Evolutionary conservation across 169 alveolate species (phyloP).

Genomic region (Plasmodium adleri): DNA sequence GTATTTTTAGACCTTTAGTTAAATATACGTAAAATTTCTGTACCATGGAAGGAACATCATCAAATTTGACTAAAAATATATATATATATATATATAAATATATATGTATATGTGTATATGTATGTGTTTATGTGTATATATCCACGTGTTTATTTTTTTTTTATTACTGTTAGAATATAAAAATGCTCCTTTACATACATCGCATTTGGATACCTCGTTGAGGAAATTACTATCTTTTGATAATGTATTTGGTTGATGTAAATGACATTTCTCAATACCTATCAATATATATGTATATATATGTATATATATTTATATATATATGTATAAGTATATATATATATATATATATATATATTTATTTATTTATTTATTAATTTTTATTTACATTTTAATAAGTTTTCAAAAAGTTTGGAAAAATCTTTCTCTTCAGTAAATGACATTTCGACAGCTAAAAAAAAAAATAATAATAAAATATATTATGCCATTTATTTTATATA

Average conservation of each 20-base stretch:
- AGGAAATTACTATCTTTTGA: neutral
- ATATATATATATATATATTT: too few relatives aligned
- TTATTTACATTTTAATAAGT: constrained; percentile 37
- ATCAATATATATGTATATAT: neutral
- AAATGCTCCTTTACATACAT: constrained; percentile 46
- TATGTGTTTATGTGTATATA: neutral
- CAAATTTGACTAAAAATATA: too few relatives aligned
- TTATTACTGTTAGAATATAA: constrained; percentile 10
- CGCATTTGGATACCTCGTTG: constrained; percentile 13
- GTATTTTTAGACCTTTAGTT: neutral
- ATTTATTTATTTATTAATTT: too few relatives aligned
- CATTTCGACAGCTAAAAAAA: constrained; percentile 40
- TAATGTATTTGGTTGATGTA: neutral
- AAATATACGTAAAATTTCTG: constrained; percentile 26
- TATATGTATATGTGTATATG: too few relatives aligned
- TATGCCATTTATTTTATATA: too few relatives aligned
- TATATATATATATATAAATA: too few relatives aligned
- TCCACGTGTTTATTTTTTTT: too few relatives aligned
- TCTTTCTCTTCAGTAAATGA: constrained; percentile 11
- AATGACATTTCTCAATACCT: constrained; percentile 44
- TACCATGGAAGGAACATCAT: constrained; percentile 14
- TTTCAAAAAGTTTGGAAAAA: neutral
- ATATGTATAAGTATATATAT: too few relatives aligned
- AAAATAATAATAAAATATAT: neutral
- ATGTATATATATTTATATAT: too few relatives aligned